Evolutionary conservation across 352 stramenopile genomes (phyloP).

Genomic region (Pythium sukuiense): DNA sequence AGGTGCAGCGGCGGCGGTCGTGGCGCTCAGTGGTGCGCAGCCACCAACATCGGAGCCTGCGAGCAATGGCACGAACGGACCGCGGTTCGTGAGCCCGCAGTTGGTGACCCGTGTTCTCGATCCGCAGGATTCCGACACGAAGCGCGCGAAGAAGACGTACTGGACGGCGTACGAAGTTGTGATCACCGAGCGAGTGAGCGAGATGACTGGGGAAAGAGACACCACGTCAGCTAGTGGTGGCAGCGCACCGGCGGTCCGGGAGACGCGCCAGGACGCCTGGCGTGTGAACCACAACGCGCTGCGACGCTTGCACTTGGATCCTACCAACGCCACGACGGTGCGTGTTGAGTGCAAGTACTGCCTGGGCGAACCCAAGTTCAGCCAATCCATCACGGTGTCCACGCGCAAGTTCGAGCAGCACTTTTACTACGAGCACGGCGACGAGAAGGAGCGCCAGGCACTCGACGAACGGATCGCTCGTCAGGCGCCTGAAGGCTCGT

Average conservation of each 20-base stretch:
- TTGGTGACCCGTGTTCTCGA: conserved; percentile 8
- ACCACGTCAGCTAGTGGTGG: background rate
- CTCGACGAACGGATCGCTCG: conserved; percentile 12
- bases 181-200: conserved; percentile 20
- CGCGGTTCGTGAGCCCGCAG: background rate
- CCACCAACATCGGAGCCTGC: background rate
- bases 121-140: conserved; percentile 29
- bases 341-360: conserved; percentile 30
- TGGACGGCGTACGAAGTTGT: conserved; percentile 33
- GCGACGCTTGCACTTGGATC: conserved; percentile 26
- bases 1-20: conserved; percentile 23
- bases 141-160: conserved; percentile 34
- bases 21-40: conserved; percentile 22
- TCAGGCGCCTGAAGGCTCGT: conserved; percentile 4
- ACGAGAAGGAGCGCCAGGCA: conserved; percentile 17
- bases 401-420: conserved; percentile 33
- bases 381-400: conserved; percentile 32
- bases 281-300: conserved; percentile 31
- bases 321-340: conserved; percentile 18
- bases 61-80: background rate
- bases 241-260: conserved; percentile 4
- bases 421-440: conserved; percentile 25
- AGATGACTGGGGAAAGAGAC: background rate
- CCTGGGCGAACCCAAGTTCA: conserved; percentile 23
- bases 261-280: conserved; percentile 32